Conservation (phyloP, 1,284 basidiomycete species). For the Mycosarcoma mackinlayi region DNA sequence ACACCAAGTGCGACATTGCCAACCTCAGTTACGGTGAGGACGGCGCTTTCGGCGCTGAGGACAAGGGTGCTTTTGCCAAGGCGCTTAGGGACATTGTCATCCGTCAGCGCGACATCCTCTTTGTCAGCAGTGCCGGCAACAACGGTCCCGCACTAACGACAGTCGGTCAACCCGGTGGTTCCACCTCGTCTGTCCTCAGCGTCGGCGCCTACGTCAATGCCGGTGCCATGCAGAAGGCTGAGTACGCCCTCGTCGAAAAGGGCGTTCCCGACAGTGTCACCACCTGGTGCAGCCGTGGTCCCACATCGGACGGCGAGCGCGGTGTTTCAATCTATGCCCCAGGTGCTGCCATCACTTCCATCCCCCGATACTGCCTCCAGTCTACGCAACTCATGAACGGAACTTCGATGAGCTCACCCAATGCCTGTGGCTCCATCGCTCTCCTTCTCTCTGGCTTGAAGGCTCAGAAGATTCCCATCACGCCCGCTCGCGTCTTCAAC, state of each 20-base stretch:
- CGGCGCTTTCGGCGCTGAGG: constrained; percentile 64
- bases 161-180: constrained; percentile 67
- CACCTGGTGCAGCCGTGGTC: constrained; percentile 69
- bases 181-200: constrained; percentile 65
- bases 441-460: constrained; percentile 67
- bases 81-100: constrained; percentile 63
- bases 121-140: constrained; percentile 66
- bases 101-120: constrained; percentile 62
- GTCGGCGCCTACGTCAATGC: constrained; percentile 68
- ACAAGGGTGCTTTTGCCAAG: constrained; percentile 66
- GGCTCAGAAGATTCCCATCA: constrained; percentile 63
- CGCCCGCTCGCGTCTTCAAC: constrained; percentile 65
- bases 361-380: constrained; percentile 67
- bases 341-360: constrained; percentile 68
- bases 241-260: constrained; percentile 68
- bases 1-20: constrained; percentile 66
- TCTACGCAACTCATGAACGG: constrained; percentile 68
- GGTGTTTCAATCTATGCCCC: constrained; percentile 68
- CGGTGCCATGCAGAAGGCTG: constrained; percentile 67
- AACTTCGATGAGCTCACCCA: constrained; percentile 68
- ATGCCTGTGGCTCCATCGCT: constrained; percentile 66
- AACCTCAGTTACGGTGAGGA: constrained; percentile 69
- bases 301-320: constrained; percentile 63
- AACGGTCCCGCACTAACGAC: constrained; percentile 68
- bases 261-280: constrained; percentile 65